Percentiles rank a stretch among this genome's conserved stretches.
phyloP scores from a whole-genome alignment of 352 stramenopile species.

The Phytophthora tubulina region DNA sequence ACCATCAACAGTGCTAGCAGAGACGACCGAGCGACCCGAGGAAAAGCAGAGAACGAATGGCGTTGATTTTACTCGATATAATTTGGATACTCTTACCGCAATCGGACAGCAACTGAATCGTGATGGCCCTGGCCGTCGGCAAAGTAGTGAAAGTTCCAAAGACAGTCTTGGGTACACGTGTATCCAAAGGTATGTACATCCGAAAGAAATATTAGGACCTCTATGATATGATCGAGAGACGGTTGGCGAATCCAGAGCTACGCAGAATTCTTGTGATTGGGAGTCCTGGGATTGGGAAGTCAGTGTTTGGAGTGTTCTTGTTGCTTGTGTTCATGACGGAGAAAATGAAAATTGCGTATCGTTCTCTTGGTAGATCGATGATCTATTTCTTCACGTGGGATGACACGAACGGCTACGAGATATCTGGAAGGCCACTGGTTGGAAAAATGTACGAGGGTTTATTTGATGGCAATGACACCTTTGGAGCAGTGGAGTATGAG shows the following conservation, averaged over 20 bases:
- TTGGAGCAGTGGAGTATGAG: background rate
- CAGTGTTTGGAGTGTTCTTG: constrained; percentile 34
- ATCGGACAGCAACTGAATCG: constrained; percentile 2
- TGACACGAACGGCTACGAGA: constrained; percentile 6
- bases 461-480: constrained; percentile 22
- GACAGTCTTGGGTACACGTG: background rate
- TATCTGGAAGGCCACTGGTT: background rate
- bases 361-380: background rate
- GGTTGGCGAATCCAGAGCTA: background rate
- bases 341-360: constrained; percentile 38
- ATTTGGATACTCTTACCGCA: background rate
- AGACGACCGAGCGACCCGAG: no score
- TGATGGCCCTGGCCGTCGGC: background rate
- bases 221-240: constrained; percentile 6
- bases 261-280: constrained; percentile 24
- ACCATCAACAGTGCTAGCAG: no score
- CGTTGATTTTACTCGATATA: background rate
- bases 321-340: constrained; percentile 29
- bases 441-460: constrained; percentile 19
- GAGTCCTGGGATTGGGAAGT: constrained; percentile 36
- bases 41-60: background rate
- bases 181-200: constrained; percentile 28
- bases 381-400: constrained; percentile 28
- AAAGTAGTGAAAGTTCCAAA: background rate
- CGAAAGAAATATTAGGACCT: constrained; percentile 36